A percentile compares a stretch with the other conserved stretches of the same genome.
These are phyloP conservation scores for Musa balbisiana DNA, from an alignment of 202 grass and related monocot species.

Conservation along the genomic window DNA sequence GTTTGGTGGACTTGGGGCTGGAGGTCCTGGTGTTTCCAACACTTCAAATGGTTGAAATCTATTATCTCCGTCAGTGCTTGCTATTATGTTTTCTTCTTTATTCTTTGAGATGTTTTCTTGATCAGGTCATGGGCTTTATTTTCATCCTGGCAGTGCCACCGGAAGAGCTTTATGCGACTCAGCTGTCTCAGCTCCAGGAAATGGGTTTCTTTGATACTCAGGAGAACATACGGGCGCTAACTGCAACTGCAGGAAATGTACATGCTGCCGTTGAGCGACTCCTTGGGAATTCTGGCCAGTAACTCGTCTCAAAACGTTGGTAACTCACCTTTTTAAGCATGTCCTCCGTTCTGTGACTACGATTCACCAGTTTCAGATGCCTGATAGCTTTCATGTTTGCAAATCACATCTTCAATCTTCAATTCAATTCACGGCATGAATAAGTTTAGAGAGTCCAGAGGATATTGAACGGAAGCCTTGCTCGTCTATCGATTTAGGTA, in stretches of 20 bases:
- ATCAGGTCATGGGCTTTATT: neutral
- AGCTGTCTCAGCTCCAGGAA: conserved; percentile 79
- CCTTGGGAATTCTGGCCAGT: conserved; percentile 62
- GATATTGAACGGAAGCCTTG: neutral
- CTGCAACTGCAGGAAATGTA: conserved; percentile 76
- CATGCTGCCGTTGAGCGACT: conserved; percentile 83
- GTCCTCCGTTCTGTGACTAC: neutral
- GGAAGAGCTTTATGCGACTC: conserved; percentile 72
- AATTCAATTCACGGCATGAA: neutral
- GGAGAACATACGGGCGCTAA: conserved; percentile 71
- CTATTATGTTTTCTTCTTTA: neutral
- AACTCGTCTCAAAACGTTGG: conserved; percentile 11
- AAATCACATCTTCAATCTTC: neutral
- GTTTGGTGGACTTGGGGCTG: conserved; percentile 68
- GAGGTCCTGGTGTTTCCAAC: conserved; percentile 45
- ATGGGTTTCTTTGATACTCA: conserved; percentile 78
- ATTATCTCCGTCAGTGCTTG: conserved; percentile 3
- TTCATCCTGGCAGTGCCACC: conserved; percentile 47
- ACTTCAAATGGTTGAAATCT: conserved; percentile 47
- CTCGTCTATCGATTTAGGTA: neutral
- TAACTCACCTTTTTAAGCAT: neutral
- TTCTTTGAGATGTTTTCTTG: neutral
- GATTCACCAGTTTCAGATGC: neutral
- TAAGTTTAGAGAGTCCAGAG: neutral
- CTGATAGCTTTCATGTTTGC: neutral